Evolutionary conservation across 2,329 filamentous ascomycete genomes (phyloP), one percentile per base, ranked within the genome.

Genomic region (Apiospora koreana): DNA sequence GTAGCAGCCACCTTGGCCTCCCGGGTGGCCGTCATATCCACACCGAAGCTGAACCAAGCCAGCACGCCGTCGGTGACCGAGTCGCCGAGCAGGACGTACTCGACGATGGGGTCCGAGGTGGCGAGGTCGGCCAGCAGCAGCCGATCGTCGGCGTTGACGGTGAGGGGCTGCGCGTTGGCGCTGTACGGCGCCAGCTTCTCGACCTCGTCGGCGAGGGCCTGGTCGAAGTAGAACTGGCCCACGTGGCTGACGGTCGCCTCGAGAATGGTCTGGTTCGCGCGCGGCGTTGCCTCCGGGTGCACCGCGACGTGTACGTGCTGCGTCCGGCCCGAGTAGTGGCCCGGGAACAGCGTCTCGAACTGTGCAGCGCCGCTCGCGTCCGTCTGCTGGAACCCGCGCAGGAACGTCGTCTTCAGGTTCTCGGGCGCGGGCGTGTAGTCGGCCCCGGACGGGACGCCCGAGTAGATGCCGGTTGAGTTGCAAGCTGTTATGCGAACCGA

Each of bases 141-240:
- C n/a, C 3, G 1, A 28, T 68, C 67, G 21, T 68, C 21, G 48
- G 18, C 48, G 67, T 68, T 68, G 67, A n/a, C 8, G 9, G 83
- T 88, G 25, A 84, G 48, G 0, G 72, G 69, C 69, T 84, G 80
- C 0, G 78, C 81, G 75, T 86, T 86, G 46, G 75, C 76, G 5
- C 69, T 76, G 76, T 86, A 86, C 0, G 86, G 86, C 0, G 76
- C 70, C 0, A 78, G 80, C 18, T 76, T 76, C 68, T 88, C 84
- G 68, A 89, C 86, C 23, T 16, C 72, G 38, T 75, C 75, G 74
- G 88, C 85, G 10, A 92, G 84, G 72, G 83, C 81, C 76, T 91
- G 86, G 77, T 91, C 88, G 77, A 90, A 89, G 83, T 89, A 92
- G 66, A 90, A 76, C 77, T 93, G 90, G n/a, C 90, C 89, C 46